These are phyloP conservation scores for Phytophthora pistaciae DNA, from an alignment of 352 stramenopile species.

Conservation along the genomic window DNA sequence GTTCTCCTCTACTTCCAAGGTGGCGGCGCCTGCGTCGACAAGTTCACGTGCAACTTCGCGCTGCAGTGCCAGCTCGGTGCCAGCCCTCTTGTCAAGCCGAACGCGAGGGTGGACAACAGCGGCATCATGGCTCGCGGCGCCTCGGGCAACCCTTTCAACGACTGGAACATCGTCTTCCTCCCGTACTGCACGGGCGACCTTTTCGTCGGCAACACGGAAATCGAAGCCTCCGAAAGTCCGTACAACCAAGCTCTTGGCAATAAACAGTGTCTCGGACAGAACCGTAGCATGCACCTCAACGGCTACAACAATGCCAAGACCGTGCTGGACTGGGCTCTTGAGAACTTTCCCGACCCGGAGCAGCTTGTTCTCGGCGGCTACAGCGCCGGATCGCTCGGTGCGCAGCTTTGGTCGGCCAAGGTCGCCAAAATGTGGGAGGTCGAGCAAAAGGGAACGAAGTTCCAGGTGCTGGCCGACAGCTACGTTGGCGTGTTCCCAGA, in stretches of 20 bases:
- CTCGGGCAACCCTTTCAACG: conserved; percentile 58
- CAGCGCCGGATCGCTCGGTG: conserved; percentile 58
- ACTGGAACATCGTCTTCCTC: conserved; percentile 77
- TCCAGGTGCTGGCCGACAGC: conserved; percentile 54
- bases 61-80: conserved; percentile 53
- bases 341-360: conserved; percentile 64
- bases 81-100: conserved; percentile 45
- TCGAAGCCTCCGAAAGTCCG: conserved; percentile 25
- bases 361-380: conserved; percentile 56
- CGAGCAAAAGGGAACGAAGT: conserved; percentile 48
- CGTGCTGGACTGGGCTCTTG: conserved; percentile 58
- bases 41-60: conserved; percentile 62
- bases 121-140: conserved; percentile 57
- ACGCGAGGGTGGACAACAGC: conserved; percentile 42
- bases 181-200: conserved; percentile 78
- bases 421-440: conserved; percentile 59
- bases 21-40: conserved; percentile 60
- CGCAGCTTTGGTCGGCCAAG: conserved; percentile 46
- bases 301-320: conserved; percentile 68
- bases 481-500: conserved; percentile 61
- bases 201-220: conserved; percentile 49
- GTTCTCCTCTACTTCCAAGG: conserved; percentile 67
- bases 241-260: conserved; percentile 47
- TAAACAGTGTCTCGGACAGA: conserved; percentile 40
- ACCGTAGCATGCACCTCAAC: conserved; percentile 49